Conservation (phyloP, 148 eudicot genomes). For the Talinum fruticosum region DNA sequence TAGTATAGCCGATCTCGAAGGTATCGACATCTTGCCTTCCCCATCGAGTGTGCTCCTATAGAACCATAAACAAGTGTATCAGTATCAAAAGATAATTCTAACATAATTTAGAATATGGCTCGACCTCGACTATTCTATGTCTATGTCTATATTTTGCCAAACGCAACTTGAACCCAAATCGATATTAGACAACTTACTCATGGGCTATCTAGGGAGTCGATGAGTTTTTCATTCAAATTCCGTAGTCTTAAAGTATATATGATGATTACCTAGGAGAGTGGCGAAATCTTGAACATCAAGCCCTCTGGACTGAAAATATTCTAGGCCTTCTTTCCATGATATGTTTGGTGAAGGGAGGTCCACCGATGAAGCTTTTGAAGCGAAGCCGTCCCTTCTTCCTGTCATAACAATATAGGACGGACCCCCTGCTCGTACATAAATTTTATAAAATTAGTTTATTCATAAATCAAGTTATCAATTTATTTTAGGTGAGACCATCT, state of each 20-base stretch:
- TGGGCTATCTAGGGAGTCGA: no score
- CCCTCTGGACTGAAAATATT: conserved; percentile 49
- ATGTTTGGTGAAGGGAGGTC: conserved; percentile 62
- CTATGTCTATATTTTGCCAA: no score
- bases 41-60: conserved; percentile 66
- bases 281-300: conserved; percentile 52
- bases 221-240: no score
- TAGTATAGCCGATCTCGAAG: conserved; percentile 60
- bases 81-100: no score
- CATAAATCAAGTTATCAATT: no score
- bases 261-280: conserved; percentile 56
- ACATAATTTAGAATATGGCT: no score
- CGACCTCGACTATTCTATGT: no score
- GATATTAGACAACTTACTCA: no score
- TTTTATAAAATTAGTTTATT: no score
- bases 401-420: conserved; percentile 70
- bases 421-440: conserved; percentile 56
- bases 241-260: no score
- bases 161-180: no score
- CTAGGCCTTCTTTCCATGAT: conserved; percentile 39
- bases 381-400: conserved; percentile 71
- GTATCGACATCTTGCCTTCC: conserved; percentile 54
- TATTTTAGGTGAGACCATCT: no score
- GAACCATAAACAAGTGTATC: background rate
- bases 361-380: conserved; percentile 53